Evolutionary conservation across 805 yeast species (phyloP).

Genomic region (Suhomyces faveliae): DNA sequence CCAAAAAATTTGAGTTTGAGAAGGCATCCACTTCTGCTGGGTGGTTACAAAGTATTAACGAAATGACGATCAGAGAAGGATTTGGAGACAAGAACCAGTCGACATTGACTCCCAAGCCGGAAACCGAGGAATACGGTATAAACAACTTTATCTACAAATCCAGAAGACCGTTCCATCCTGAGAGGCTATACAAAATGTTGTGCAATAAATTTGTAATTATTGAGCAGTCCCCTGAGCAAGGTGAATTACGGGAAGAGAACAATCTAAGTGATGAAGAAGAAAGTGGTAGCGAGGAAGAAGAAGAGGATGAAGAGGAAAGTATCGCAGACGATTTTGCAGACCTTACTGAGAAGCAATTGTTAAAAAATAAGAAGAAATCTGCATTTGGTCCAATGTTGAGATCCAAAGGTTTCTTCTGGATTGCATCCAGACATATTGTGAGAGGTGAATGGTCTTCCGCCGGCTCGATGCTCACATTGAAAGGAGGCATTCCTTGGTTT

Average conservation of each 20-base stretch:
- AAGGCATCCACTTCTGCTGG: conserved; percentile 45
- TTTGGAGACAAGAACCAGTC: conserved; percentile 16
- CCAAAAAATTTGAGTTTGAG: conserved; percentile 39
- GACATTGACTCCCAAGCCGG: conserved; percentile 40
- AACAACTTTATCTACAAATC: conserved; percentile 42
- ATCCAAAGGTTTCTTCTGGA: conserved; percentile 47
- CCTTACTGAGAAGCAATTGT: conserved; percentile 22
- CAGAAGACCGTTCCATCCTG: conserved; percentile 47
- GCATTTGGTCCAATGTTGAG: conserved; percentile 38
- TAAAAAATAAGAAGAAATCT: conserved; percentile 34
- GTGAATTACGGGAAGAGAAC: conserved; percentile 11
- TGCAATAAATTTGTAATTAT: conserved; percentile 34
- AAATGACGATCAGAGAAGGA: conserved; percentile 35
- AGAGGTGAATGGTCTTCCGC: conserved; percentile 48
- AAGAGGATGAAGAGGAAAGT: conserved; percentile 8
- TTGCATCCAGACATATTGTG: conserved; percentile 40
- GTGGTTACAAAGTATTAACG: conserved; percentile 43
- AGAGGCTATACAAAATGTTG: conserved; percentile 34
- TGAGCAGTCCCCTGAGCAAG: conserved; percentile 16
- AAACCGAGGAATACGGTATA: conserved; percentile 47
- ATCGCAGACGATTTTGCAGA: conserved; percentile 14
- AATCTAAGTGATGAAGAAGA: conserved; percentile 16
- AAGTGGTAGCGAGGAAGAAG: conserved; percentile 19
- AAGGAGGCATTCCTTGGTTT: conserved; percentile 46
- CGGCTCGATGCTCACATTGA: conserved; percentile 40